Evolutionary conservation across 2,329 filamentous ascomycete genomes (phyloP).

Genomic region (Stagonosporopsis vannaccii): DNA sequence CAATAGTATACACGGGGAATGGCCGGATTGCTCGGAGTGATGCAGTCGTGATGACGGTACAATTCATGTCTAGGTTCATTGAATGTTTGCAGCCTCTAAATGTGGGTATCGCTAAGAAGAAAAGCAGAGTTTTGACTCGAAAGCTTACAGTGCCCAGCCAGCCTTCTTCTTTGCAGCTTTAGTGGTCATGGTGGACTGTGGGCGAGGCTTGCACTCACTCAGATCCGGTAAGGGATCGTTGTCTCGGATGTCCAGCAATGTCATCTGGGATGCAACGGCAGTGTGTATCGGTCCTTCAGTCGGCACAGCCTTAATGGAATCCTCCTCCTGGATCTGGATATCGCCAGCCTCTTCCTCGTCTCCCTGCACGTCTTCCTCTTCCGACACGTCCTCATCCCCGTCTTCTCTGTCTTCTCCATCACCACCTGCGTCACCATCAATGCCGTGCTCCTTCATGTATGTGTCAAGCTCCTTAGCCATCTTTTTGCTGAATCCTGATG

Average conservation of each 20-base stretch:
- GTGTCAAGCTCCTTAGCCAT: constrained; percentile 93
- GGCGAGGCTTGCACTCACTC: constrained; percentile 36
- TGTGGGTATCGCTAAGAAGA: constrained; percentile 28
- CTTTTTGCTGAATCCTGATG: constrained; percentile 94
- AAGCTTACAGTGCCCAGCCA: constrained; percentile 40
- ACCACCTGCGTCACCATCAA: constrained; percentile 60
- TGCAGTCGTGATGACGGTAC: background rate
- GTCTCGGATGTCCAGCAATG: constrained; percentile 48
- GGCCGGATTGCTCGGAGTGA: background rate
- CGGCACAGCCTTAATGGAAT: background rate
- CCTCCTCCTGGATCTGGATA: background rate
- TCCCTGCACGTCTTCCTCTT: constrained; percentile 12
- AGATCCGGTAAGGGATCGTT: constrained; percentile 45
- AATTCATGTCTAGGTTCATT: constrained; percentile 5
- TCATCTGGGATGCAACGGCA: constrained; percentile 42
- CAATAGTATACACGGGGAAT: too few species aligned
- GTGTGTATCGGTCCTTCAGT: constrained; percentile 12
- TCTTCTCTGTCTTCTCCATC: constrained; percentile 34
- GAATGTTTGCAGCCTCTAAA: constrained; percentile 6
- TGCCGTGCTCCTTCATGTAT: constrained; percentile 79
- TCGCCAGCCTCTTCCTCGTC: background rate
- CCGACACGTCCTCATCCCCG: constrained; percentile 26
- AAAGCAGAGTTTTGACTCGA: background rate
- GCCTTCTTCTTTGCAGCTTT: constrained; percentile 49
- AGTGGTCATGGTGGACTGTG: constrained; percentile 39